Evolutionary conservation across 2,329 filamentous ascomycete genomes (phyloP).

Genomic region (Colletotrichum filicis): DNA sequence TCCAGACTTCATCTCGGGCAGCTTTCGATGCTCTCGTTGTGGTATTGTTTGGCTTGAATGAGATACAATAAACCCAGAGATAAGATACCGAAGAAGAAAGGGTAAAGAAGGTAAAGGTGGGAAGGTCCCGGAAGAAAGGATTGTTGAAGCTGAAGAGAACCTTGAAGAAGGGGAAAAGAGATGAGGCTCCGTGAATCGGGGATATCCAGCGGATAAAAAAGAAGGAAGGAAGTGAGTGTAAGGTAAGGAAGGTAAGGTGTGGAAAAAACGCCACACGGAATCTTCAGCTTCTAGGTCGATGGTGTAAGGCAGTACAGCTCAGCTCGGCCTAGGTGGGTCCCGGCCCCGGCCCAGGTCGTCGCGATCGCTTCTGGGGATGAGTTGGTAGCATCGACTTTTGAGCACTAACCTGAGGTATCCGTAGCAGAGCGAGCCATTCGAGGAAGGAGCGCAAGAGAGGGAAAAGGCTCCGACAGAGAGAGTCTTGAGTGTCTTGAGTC

Average conservation of each 20-base stretch:
- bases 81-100: neutral
- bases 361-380: neutral
- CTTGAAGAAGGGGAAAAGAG: slow-evolving; percentile 8
- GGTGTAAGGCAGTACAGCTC: neutral
- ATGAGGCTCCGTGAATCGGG: slow-evolving; percentile 5
- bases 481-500: neutral
- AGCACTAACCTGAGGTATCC: neutral
- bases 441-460: neutral
- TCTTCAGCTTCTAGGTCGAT: slow-evolving; percentile 21
- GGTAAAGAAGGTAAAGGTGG: neutral
- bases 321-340: neutral
- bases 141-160: slow-evolving; percentile 9
- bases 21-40: neutral
- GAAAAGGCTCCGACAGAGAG: neutral
- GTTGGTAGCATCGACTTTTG: slow-evolving; percentile 13
- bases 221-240: neutral
- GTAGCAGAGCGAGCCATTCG: neutral
- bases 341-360: neutral
- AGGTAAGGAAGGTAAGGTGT: neutral
- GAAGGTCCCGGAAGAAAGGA: slow-evolving; percentile 1
- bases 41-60: neutral
- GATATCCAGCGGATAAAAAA: slow-evolving; percentile 7
- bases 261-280: slow-evolving; percentile 8
- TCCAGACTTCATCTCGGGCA: slow-evolving; percentile 20
- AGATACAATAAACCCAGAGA: neutral